phyloP scores from a whole-genome alignment of 2,329 filamentous ascomycete species.

The Aspergillus fischeri region DNA sequence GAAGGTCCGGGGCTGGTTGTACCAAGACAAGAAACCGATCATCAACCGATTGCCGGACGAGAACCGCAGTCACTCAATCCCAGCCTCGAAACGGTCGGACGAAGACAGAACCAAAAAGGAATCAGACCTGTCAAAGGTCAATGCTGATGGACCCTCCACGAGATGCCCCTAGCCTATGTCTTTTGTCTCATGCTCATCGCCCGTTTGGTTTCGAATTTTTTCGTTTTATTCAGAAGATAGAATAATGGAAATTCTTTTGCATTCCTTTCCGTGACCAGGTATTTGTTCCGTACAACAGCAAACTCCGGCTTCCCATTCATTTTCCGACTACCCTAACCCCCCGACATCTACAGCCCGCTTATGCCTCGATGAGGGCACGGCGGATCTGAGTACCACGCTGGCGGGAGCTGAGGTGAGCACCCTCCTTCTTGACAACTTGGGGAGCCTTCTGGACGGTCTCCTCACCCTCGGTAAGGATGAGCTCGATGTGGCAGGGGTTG shows the following conservation, averaged over 20 bases:
- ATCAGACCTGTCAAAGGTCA: not conserved
- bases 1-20: constrained; percentile 3
- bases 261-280: constrained; percentile 27
- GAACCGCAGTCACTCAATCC: not conserved
- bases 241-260: constrained; percentile 17
- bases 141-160: not conserved
- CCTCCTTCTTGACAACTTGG: constrained; percentile 60
- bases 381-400: constrained; percentile 73
- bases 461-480: constrained; percentile 97
- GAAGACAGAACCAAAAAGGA: not conserved
- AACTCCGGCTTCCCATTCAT: constrained; percentile 36
- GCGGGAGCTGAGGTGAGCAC: constrained; percentile 74
- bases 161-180: not conserved
- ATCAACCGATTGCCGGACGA: not conserved
- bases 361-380: constrained; percentile 58
- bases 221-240: constrained; percentile 13
- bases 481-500: constrained; percentile 99
- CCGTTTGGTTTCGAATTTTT: constrained; percentile 9
- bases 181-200: constrained; percentile 5
- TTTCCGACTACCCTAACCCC: constrained; percentile 24
- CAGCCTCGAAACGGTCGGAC: not conserved
- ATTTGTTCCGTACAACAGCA: constrained; percentile 31
- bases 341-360: constrained; percentile 32
- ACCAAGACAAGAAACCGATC: constrained; percentile 1
- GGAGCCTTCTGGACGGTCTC: constrained; percentile 92